Conservation (phyloP, 257 asterid genomes). For the Cruciata laevipes region DNA sequence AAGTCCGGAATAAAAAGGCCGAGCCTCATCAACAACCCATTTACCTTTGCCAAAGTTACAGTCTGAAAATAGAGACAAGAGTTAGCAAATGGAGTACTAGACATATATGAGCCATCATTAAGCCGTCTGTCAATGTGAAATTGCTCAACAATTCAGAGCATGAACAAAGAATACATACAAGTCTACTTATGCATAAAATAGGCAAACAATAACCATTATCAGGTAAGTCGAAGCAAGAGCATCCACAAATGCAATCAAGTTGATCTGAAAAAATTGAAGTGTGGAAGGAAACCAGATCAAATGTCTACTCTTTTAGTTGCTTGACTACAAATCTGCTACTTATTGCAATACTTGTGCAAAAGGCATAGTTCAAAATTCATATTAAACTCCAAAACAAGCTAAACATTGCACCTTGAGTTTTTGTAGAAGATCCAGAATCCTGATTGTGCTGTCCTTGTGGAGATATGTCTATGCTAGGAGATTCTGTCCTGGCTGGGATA, state of each 20-base stretch:
- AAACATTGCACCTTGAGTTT: constrained; percentile 36
- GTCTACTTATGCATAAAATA: neutral
- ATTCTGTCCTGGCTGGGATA: constrained; percentile 19
- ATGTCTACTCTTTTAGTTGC: neutral
- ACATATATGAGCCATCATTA: neutral
- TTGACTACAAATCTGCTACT: neutral
- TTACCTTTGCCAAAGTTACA: constrained; percentile 59
- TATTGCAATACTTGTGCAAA: neutral
- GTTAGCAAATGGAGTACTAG: constrained; percentile 1
- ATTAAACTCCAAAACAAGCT: constrained; percentile 7
- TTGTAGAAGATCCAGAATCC: constrained; percentile 21
- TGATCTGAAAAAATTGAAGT: neutral
- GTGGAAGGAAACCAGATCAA: neutral
- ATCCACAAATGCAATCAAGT: neutral
- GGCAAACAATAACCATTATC: neutral
- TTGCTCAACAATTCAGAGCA: neutral
- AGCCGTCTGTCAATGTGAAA: neutral
- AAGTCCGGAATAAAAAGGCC: constrained; percentile 77
- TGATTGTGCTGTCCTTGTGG: constrained; percentile 20
- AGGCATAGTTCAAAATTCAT: neutral
- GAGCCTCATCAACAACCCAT: constrained; percentile 61
- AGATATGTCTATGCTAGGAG: constrained; percentile 12
- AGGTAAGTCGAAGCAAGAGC: neutral
- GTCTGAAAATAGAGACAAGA: constrained; percentile 38
- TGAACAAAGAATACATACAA: neutral